Evolutionary conservation across 768 basidiomycete species (phyloP).

Genomic region (Calocybe indica): DNA sequence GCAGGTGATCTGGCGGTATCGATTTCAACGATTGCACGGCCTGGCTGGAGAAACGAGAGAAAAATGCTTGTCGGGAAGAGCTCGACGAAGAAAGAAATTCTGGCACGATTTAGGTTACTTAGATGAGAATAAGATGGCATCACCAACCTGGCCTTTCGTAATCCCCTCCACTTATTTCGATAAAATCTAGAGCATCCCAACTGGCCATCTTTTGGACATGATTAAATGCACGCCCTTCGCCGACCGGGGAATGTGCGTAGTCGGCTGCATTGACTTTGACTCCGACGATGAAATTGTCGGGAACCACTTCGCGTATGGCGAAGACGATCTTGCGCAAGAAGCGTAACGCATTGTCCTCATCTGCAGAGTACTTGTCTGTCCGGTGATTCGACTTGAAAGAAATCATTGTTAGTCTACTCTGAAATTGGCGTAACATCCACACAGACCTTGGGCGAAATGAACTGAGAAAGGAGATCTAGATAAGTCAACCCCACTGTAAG

Average conservation of each 20-base stretch:
- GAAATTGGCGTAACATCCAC: neutral
- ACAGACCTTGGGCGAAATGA: slow-evolving; percentile 65
- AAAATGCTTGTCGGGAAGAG: slow-evolving; percentile 63
- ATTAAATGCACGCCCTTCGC: slow-evolving; percentile 36
- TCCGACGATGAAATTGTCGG: slow-evolving; percentile 61
- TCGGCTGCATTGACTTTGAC: slow-evolving; percentile 81
- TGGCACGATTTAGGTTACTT: slow-evolving; percentile 34
- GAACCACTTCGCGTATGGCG: slow-evolving; percentile 48
- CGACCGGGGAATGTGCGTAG: slow-evolving; percentile 36
- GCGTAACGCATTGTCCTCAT: slow-evolving; percentile 38
- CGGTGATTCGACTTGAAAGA: slow-evolving; percentile 36
- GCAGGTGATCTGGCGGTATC: slow-evolving; percentile 14
- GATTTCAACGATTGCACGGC: slow-evolving; percentile 42
- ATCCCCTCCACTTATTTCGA: slow-evolving; percentile 85
- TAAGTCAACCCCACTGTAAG: neutral
- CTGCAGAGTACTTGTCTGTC: slow-evolving; percentile 52
- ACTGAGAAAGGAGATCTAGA: slow-evolving; percentile 73
- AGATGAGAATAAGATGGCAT: neutral
- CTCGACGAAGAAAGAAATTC: slow-evolving; percentile 8
- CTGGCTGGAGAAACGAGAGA: slow-evolving; percentile 57
- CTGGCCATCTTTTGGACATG: slow-evolving; percentile 56
- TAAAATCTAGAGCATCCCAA: slow-evolving; percentile 71
- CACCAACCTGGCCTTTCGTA: slow-evolving; percentile 71
- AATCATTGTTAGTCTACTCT: neutral
- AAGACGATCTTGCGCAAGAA: slow-evolving; percentile 51